These are phyloP conservation scores for Phytopythium aichiense DNA, from an alignment of 352 stramenopile species.

Conservation along the genomic window DNA sequence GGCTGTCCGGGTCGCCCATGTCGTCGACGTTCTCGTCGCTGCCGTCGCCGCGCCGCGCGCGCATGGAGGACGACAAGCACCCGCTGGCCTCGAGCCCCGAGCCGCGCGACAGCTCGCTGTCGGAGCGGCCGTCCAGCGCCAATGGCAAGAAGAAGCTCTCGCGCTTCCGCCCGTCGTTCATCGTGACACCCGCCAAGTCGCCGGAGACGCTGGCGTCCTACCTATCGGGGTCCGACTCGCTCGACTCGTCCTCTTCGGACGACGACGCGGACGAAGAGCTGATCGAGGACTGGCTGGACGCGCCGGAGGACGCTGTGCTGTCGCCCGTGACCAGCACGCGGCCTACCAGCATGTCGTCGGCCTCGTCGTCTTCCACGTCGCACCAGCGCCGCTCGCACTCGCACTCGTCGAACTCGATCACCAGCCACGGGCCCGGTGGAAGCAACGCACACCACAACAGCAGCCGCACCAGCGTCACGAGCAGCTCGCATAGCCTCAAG, in stretches of 20 bases:
- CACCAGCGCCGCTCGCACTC: constrained; percentile 27
- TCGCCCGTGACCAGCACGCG: constrained; percentile 32
- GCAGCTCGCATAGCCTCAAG: constrained; percentile 56
- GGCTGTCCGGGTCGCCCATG: constrained; percentile 4
- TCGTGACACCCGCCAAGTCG: constrained; percentile 15
- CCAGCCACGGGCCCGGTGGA: constrained; percentile 13
- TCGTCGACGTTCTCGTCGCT: constrained; percentile 13
- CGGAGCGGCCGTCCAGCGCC: neutral
- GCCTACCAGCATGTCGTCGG: constrained; percentile 47
- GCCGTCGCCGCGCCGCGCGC: constrained; percentile 6
- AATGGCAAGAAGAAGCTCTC: constrained; percentile 24
- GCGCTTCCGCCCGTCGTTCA: constrained; percentile 27
- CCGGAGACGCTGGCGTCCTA: constrained; percentile 17
- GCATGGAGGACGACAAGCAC: constrained; percentile 8
- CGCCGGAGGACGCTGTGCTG: constrained; percentile 55
- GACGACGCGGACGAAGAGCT: constrained; percentile 50
- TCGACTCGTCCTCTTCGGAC: constrained; percentile 32
- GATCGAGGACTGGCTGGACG: constrained; percentile 77
- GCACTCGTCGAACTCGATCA: constrained; percentile 30
- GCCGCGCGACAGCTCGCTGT: constrained; percentile 7
- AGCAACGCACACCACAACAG: constrained; percentile 33
- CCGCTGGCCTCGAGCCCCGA: constrained; percentile 5
- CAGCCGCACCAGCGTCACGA: constrained; percentile 35
- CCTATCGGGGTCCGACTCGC: constrained; percentile 34
- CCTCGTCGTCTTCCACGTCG: constrained; percentile 37